Conservation (phyloP, 73 alveolate genomes). For the Paramecium octaurelia region DNA sequence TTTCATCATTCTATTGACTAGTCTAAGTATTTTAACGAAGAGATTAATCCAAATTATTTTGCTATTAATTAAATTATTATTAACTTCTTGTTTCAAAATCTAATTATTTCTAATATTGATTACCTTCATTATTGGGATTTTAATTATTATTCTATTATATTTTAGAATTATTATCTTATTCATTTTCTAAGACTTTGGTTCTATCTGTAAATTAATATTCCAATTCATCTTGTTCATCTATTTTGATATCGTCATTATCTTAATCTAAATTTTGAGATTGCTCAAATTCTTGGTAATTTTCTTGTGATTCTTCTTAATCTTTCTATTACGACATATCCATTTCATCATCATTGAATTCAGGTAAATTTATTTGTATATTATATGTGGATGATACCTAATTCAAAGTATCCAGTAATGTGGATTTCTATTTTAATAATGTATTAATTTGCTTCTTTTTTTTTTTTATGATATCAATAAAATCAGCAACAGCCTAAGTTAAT, state of each 20-base stretch:
- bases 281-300: not conserved
- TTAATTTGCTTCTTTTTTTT: not conserved
- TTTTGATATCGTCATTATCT: not conserved
- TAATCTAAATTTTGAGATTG: not conserved
- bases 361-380: not conserved
- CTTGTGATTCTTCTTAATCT: not conserved
- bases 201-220: not conserved
- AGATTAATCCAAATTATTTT: not conserved
- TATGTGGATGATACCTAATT: not conserved
- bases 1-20: not conserved
- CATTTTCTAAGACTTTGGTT: not conserved
- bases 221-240: not conserved
- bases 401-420: not conserved
- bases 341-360: not conserved
- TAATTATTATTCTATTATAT: not conserved
- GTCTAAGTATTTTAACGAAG: not conserved
- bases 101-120: not conserved
- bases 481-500: not conserved
- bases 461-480: not conserved
- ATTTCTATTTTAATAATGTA: not conserved
- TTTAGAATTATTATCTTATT: not conserved
- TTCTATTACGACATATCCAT: not conserved
- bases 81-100: not conserved
- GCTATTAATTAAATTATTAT: not conserved
- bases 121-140: not conserved